A percentile compares a stretch with the other conserved stretches of the same genome.
phyloP scores from a whole-genome alignment of 1,139 yeast species.

The Sugiyamaella neomexicana region DNA sequence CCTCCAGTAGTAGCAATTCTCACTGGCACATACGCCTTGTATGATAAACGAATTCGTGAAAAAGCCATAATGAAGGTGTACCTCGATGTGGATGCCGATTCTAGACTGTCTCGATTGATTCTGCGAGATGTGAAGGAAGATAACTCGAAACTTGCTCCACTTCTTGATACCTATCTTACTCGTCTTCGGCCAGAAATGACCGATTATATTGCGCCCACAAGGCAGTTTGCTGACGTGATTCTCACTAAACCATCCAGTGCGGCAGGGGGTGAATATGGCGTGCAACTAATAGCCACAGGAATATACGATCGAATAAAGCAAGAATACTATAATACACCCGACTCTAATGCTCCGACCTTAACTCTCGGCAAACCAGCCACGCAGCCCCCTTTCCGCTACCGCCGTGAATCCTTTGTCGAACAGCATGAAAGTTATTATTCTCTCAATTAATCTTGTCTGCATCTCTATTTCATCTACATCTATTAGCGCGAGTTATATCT shows the following conservation, averaged over 20 bases:
- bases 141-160: constrained; percentile 45
- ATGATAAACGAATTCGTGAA: constrained; percentile 58
- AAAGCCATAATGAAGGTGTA: constrained; percentile 68
- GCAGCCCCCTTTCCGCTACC: constrained; percentile 14
- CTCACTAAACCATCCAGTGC: constrained; percentile 59
- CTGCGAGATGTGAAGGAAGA: constrained; percentile 35
- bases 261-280: constrained; percentile 52
- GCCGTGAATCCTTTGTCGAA: constrained; percentile 28
- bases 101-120: constrained; percentile 74
- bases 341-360: neutral
- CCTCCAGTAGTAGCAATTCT: constrained; percentile 50
- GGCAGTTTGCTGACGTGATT: constrained; percentile 76
- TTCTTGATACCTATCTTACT: constrained; percentile 61
- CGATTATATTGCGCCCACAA: constrained; percentile 71
- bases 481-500: no score
- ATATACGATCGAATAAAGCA: constrained; percentile 47
- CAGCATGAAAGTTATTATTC: constrained; percentile 30
- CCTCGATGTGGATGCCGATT: constrained; percentile 85
- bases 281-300: constrained; percentile 74
- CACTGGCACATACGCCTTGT: constrained; percentile 80
- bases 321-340: constrained; percentile 24
- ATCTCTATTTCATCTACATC: neutral
- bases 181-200: constrained; percentile 76
- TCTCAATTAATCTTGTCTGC: constrained; percentile 16
- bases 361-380: constrained; percentile 13